Conservation (phyloP, 2,329 filamentous ascomycete species). For the Diplodia scrobiculata region DNA sequence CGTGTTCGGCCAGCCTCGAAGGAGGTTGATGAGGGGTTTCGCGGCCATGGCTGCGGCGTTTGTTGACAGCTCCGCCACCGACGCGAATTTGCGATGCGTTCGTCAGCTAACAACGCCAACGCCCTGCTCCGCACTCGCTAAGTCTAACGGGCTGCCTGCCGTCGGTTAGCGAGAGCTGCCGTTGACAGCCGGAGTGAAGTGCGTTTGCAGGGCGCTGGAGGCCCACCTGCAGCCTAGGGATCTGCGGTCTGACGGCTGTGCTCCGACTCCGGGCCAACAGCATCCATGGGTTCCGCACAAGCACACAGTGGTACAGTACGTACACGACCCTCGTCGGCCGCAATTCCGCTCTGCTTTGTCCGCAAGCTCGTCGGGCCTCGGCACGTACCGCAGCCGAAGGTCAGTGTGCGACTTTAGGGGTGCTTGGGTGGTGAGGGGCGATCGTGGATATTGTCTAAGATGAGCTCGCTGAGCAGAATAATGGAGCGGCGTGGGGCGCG, state of each 20-base stretch:
- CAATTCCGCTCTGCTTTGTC: not conserved
- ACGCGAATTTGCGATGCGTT: conserved; percentile 12
- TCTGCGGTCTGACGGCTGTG: not conserved
- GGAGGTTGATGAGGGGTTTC: conserved; percentile 60
- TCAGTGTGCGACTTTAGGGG: conserved; percentile 12
- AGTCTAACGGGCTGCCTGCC: not conserved
- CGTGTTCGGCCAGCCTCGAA: conserved; percentile 68
- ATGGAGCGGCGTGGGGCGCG: conserved; percentile 11
- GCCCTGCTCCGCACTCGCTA: conserved; percentile 6
- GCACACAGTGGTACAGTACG: not conserved
- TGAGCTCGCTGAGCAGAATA: conserved; percentile 23
- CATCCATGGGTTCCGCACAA: not conserved
- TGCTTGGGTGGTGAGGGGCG: conserved; percentile 6
- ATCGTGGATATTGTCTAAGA: conserved; percentile 23
- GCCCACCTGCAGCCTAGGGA: not conserved
- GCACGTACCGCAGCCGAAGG: conserved; percentile 8
- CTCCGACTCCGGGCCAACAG: not conserved
- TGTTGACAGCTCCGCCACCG: conserved; percentile 12
- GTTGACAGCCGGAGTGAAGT: not conserved
- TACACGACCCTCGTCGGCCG: not conserved
- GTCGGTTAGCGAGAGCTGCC: conserved; percentile 1
- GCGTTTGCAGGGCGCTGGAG: not conserved
- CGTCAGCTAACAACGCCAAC: conserved; percentile 9
- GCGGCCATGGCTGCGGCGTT: conserved; percentile 11
- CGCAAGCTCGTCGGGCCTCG: not conserved